Evolutionary conservation across 805 yeast genomes (phyloP).

Genomic region (Ogataea haglerorum): DNA sequence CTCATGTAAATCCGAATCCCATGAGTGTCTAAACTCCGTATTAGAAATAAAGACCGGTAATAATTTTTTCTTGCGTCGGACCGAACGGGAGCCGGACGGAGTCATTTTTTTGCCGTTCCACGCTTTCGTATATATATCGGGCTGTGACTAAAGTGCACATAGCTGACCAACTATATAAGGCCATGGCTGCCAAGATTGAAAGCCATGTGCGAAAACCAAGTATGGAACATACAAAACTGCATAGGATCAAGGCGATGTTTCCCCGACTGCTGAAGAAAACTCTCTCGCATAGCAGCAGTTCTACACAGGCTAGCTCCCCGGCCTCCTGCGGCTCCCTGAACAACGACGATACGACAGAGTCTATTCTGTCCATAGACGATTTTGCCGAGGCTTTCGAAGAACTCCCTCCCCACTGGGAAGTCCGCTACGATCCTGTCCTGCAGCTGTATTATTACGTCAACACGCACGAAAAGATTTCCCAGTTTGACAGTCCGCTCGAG

Average conservation of each 20-base stretch:
- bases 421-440: slow-evolving; percentile 36
- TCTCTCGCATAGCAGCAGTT: neutral
- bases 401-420: slow-evolving; percentile 35
- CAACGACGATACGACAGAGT: neutral
- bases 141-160: neutral
- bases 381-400: slow-evolving; percentile 5
- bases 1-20: slow-evolving; percentile 49
- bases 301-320: neutral
- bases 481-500: slow-evolving; percentile 45
- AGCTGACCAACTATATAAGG: neutral
- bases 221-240: neutral
- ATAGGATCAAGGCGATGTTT: neutral
- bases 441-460: slow-evolving; percentile 42
- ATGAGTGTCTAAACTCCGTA: slow-evolving; percentile 1
- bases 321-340: neutral
- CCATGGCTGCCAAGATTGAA: neutral
- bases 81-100: neutral
- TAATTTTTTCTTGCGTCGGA: neutral
- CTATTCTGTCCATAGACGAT: neutral
- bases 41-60: neutral
- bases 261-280: slow-evolving; percentile 1
- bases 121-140: no score
- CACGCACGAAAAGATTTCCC: slow-evolving; percentile 31
- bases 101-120: neutral
- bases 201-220: neutral